Evolutionary conservation across 106 monocot genomes (phyloP).

Genomic region (Allium fistulosum): DNA sequence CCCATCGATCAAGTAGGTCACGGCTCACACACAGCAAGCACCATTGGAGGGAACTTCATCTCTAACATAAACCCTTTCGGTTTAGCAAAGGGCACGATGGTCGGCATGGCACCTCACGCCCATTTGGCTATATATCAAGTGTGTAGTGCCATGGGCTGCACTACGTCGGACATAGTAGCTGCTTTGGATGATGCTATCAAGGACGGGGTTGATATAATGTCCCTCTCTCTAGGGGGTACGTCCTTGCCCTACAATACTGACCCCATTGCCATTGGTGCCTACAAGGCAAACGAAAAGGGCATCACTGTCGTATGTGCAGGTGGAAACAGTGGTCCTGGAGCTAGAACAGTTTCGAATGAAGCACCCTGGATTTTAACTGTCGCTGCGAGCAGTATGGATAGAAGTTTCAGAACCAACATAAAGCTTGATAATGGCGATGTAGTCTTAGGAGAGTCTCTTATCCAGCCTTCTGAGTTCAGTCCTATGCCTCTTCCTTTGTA

Average conservation of each 20-base stretch:
- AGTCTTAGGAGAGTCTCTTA: conserved; percentile 26
- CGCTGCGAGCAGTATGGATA: conserved; percentile 20
- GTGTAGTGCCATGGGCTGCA: conserved; percentile 1
- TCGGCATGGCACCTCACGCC: conserved; percentile 38
- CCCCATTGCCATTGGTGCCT: conserved; percentile 9
- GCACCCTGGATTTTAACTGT: conserved; percentile 32
- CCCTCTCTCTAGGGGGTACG: conserved; percentile 8
- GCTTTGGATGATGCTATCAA: conserved; percentile 19
- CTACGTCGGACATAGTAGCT: neutral
- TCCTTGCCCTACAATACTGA: conserved; percentile 5
- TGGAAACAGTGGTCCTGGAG: conserved; percentile 6
- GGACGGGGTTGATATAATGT: conserved; percentile 32
- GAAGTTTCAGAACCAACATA: conserved; percentile 13
- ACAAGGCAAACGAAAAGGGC: conserved; percentile 9
- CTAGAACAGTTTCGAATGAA: conserved; percentile 10
- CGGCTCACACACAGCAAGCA: conserved; percentile 50
- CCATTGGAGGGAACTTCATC: conserved; percentile 23
- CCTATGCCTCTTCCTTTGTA: conserved; percentile 4
- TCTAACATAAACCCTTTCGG: conserved; percentile 18
- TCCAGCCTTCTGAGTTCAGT: conserved; percentile 10
- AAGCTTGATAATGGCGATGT: conserved; percentile 23
- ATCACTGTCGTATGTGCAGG: conserved; percentile 15
- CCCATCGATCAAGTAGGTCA: conserved; percentile 33
- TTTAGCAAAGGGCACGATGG: conserved; percentile 25
- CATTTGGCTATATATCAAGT: conserved; percentile 39